Evolutionary conservation across 2,329 filamentous ascomycete species (phyloP).

Genomic region (Fusarium palustre): DNA sequence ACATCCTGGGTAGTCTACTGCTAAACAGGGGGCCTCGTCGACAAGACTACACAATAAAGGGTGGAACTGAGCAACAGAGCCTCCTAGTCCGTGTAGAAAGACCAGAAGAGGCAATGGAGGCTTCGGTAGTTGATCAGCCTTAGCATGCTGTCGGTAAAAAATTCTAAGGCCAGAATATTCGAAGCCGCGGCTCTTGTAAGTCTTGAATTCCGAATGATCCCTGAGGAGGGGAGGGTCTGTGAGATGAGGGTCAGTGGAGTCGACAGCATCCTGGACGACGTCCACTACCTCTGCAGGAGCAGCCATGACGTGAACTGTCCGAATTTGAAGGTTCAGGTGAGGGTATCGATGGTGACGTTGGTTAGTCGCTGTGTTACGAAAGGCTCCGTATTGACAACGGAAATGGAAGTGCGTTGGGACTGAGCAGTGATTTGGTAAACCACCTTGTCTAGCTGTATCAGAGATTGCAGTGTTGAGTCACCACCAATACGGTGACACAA

Average conservation of each 20-base stretch:
- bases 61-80: slow-evolving; percentile 88
- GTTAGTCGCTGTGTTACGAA: neutral
- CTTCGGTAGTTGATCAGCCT: slow-evolving; percentile 82
- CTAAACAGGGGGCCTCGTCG: slow-evolving; percentile 82
- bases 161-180: slow-evolving; percentile 82
- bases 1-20: slow-evolving; percentile 91
- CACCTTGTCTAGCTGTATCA: slow-evolving; percentile 19
- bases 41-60: slow-evolving; percentile 83
- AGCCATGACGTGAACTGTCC: slow-evolving; percentile 39
- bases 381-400: neutral
- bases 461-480: slow-evolving; percentile 38
- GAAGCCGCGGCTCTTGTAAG: slow-evolving; percentile 77
- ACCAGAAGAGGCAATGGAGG: slow-evolving; percentile 85
- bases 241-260: slow-evolving; percentile 56
- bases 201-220: slow-evolving; percentile 77
- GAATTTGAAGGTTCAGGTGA: slow-evolving; percentile 12
- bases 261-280: slow-evolving; percentile 39
- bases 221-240: slow-evolving; percentile 84
- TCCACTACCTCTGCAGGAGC: slow-evolving; percentile 33
- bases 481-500: slow-evolving; percentile 29
- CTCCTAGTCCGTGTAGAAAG: slow-evolving; percentile 93
- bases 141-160: slow-evolving; percentile 85
- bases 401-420: neutral
- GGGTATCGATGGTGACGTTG: neutral
- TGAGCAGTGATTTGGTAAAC: slow-evolving; percentile 1